A percentile compares a stretch with the other conserved stretches of the same genome.
These are phyloP conservation scores for Arthrobotrys sinensis DNA, from an alignment of 2,329 filamentous ascomycete genomes.

Conservation along the genomic window DNA sequence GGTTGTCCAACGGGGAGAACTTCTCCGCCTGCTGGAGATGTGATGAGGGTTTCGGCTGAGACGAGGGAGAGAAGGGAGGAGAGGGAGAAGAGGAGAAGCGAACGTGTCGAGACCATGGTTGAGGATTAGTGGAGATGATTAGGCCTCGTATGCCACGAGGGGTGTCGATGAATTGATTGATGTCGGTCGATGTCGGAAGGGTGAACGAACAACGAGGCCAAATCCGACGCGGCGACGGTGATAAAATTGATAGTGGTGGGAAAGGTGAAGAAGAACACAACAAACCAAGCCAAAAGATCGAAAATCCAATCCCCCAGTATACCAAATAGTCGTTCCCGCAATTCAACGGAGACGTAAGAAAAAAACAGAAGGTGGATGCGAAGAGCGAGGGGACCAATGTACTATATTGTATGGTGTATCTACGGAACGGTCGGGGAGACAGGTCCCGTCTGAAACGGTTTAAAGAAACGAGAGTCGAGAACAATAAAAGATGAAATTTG, in stretches of 20 bases:
- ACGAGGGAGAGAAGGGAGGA: conserved; percentile 28
- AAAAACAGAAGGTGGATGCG: conserved; percentile 26
- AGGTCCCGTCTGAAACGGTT: conserved; percentile 38
- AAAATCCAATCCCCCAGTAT: conserved; percentile 33
- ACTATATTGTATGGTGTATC: neutral
- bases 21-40: conserved; percentile 19
- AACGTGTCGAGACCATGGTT: conserved; percentile 47
- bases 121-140: neutral
- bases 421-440: conserved; percentile 35
- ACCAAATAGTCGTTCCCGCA: conserved; percentile 14
- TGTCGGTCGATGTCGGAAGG: neutral
- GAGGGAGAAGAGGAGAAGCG: conserved; percentile 37
- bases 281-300: conserved; percentile 26
- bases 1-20: conserved; percentile 25
- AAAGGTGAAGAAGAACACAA: conserved; percentile 9
- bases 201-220: neutral
- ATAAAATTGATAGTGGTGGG: neutral
- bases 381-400: conserved; percentile 27
- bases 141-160: conserved; percentile 19
- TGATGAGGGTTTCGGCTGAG: conserved; percentile 30
- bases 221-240: conserved; percentile 11
- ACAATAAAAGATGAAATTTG: conserved; percentile 12
- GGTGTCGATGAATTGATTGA: neutral
- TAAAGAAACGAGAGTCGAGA: conserved; percentile 52
- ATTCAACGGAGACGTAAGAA: conserved; percentile 11